A percentile compares a stretch with the other conserved stretches of the same genome.
Conservation (phyloP, 192 early-diverging fungal species). For the Podila clonocystis region DNA sequence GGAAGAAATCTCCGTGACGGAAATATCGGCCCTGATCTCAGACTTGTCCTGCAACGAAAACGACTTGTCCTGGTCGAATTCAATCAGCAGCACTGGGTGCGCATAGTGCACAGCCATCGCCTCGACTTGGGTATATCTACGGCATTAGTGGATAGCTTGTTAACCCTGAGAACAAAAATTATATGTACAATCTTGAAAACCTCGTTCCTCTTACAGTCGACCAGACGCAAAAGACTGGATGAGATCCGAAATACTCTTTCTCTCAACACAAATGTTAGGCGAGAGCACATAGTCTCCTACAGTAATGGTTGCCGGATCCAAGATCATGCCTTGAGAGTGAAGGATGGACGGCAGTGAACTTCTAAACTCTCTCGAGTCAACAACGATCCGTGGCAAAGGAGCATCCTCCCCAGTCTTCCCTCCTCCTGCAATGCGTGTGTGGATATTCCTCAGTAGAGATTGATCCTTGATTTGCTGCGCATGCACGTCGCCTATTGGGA, state of each 20-base stretch:
- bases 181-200: background rate
- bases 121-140: conserved; percentile 85
- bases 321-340: conserved; percentile 76
- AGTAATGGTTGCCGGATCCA: conserved; percentile 86
- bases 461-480: conserved; percentile 41
- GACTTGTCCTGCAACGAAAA: conserved; percentile 73
- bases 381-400: conserved; percentile 65
- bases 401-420: conserved; percentile 36
- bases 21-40: conserved; percentile 65
- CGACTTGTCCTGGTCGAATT: conserved; percentile 88
- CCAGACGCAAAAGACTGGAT: conserved; percentile 85
- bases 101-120: conserved; percentile 88
- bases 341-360: conserved; percentile 89
- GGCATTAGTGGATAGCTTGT: background rate
- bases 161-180: background rate
- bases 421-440: conserved; percentile 51
- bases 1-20: conserved; percentile 70
- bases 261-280: conserved; percentile 87
- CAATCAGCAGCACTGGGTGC: conserved; percentile 85
- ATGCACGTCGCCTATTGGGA: conserved; percentile 70
- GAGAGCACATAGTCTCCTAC: conserved; percentile 96
- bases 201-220: conserved; percentile 67
- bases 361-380: conserved; percentile 95
- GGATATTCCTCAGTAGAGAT: conserved; percentile 43
- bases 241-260: conserved; percentile 92